phyloP scores from a whole-genome alignment of 108 stramenopile species.

The Licmophora abbreviata region DNA sequence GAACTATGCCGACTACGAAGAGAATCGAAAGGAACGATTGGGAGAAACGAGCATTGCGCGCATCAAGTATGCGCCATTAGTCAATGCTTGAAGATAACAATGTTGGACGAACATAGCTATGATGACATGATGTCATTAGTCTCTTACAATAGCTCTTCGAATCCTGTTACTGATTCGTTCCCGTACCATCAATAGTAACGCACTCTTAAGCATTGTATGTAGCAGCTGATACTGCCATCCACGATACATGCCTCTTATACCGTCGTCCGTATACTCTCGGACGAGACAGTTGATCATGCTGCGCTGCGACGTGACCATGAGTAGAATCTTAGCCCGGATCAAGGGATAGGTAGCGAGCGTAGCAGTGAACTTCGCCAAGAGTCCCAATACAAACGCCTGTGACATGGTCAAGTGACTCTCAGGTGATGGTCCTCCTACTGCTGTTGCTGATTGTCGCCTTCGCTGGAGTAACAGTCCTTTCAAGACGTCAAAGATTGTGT shows the following conservation, averaged over 20 bases:
- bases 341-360: slow-evolving; percentile 91
- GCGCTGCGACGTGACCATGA: slow-evolving; percentile 52
- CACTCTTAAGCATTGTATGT: slow-evolving; percentile 77
- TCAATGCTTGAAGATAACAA: slow-evolving; percentile 8
- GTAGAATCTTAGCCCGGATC: slow-evolving; percentile 87
- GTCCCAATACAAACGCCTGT: slow-evolving; percentile 75
- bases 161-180: slow-evolving; percentile 56
- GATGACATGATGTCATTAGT: too few species aligned
- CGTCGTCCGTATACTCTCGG: slow-evolving; percentile 38
- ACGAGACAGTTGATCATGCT: slow-evolving; percentile 18
- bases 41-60: slow-evolving; percentile 78
- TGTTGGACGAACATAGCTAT: too few species aligned
- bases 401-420: slow-evolving; percentile 29
- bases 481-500: slow-evolving; percentile 79
- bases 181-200: slow-evolving; percentile 74
- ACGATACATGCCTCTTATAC: slow-evolving; percentile 52
- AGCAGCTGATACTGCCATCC: slow-evolving; percentile 71
- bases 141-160: too few species aligned
- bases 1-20: slow-evolving; percentile 86
- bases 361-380: slow-evolving; percentile 79
- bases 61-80: slow-evolving; percentile 80
- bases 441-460: slow-evolving; percentile 2
- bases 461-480: slow-evolving; percentile 38
- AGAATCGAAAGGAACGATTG: slow-evolving; percentile 51
- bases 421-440: slow-evolving; percentile 5